Evolutionary conservation across 1,284 basidiomycete species (phyloP), one percentile per base, ranked within the genome.

Genomic region (Apiotrichum domesticum): DNA sequence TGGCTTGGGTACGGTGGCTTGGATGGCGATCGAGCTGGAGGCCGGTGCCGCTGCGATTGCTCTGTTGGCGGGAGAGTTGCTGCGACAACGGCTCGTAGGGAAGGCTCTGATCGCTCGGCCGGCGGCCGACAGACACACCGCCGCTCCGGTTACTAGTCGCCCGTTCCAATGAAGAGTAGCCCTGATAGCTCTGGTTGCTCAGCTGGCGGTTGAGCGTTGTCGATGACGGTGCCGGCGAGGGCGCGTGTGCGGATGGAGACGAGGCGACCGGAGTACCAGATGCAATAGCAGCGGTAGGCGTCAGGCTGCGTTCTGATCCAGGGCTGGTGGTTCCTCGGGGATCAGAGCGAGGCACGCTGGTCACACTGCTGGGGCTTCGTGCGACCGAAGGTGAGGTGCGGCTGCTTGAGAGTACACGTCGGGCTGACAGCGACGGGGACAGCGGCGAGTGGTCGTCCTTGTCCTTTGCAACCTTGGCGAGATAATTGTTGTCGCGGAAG

Each of bases 401-500:
- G 21, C 21, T 21, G 21, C 21, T 21, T 21, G 21, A 21, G 21
- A 21, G 21, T 21, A 21, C 21, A 21, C 21, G 21, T 21, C 21
- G 21, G 21, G 21, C 21, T 21, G 21, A 21, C 21, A 21, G 21
- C 21, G 21, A 21, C 4, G 48, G 54, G n/a, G 43, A 44, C 32
- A 43, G 33, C 29, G 10, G 11, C n/a, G 37, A 46, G 14, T 45
- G 37, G 40, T 57, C 44, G 10, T 52, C 51, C 51, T 52, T 59
- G 6, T 51, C 48, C 56, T 69, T 71, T 46, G 68, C 66, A 15
- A 68, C 61, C 37, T 55, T 57, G 10, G 69, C 56, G 3, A 74
- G 63, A 46, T 73, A 72, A 41, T 70, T 68, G 46, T 60, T 65
- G 45, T 74, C 73, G 35, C 70, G 58, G 57, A 70, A 62, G n/a